Conservation (phyloP, 148 eudicot species). For the Rhododendron simsii region DNA sequence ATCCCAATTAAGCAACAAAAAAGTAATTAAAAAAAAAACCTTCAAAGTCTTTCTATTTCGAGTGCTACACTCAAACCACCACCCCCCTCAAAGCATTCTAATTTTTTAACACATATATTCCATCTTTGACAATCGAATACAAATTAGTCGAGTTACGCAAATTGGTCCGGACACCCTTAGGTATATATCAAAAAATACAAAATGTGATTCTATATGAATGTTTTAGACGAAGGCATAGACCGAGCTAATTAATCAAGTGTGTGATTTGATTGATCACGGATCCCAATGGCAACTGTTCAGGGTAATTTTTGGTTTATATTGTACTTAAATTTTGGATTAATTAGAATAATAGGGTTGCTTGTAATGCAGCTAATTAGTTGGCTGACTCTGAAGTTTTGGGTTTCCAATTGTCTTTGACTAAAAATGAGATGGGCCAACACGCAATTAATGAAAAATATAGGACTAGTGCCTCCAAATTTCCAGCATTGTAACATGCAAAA, state of each 20-base stretch:
- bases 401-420: not conserved
- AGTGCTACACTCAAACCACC: too few species aligned
- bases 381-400: not conserved
- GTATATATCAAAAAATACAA: too few species aligned
- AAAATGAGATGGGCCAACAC: not conserved
- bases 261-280: not conserved
- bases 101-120: too few species aligned
- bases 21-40: too few species aligned
- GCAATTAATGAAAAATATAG: not conserved
- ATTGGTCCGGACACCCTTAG: not conserved
- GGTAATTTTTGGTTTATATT: not conserved
- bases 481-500: conserved; percentile 9
- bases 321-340: not conserved
- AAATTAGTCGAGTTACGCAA: not conserved
- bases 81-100: too few species aligned
- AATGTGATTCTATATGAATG: not conserved
- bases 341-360: not conserved
- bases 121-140: too few species aligned
- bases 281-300: not conserved
- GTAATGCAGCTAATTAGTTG: conserved; percentile 1
- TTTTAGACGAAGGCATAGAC: not conserved
- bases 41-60: too few species aligned
- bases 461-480: not conserved
- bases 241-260: not conserved
- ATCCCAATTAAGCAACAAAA: too few species aligned